phyloP scores from a whole-genome alignment of 164 flowering plant genomes.

The Cinnamomum micranthum region DNA sequence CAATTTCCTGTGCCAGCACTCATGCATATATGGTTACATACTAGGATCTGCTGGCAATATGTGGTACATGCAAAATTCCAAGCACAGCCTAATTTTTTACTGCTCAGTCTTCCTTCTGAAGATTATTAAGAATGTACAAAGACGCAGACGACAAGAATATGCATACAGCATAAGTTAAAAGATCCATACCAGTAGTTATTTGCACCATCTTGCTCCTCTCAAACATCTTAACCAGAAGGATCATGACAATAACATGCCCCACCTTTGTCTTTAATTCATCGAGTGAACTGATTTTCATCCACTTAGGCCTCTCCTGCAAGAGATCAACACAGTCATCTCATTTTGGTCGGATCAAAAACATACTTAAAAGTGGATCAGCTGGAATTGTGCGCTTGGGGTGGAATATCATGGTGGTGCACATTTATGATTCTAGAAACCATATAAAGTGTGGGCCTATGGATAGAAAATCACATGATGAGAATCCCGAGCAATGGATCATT shows the following conservation, averaged over 20 bases:
- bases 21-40: background rate
- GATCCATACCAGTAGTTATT: constrained; percentile 79
- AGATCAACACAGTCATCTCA: background rate
- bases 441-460: background rate
- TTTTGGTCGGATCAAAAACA: background rate
- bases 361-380: background rate
- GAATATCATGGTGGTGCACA: background rate
- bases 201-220: constrained; percentile 96
- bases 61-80: background rate
- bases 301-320: constrained; percentile 79
- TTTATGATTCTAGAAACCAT: background rate
- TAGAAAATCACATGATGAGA: background rate
- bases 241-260: constrained; percentile 98
- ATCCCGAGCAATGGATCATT: background rate
- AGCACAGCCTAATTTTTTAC: background rate
- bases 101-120: constrained; percentile 51
- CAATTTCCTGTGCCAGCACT: background rate
- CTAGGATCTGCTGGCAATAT: background rate
- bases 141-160: constrained; percentile 98
- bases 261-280: constrained; percentile 96
- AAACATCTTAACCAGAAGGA: constrained; percentile 95
- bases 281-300: constrained; percentile 95
- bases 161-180: constrained; percentile 76
- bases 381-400: background rate
- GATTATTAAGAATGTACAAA: constrained; percentile 80